Evolutionary conservation across 345 rosid species (phyloP).

Genomic region (Laguncularia racemosa): DNA sequence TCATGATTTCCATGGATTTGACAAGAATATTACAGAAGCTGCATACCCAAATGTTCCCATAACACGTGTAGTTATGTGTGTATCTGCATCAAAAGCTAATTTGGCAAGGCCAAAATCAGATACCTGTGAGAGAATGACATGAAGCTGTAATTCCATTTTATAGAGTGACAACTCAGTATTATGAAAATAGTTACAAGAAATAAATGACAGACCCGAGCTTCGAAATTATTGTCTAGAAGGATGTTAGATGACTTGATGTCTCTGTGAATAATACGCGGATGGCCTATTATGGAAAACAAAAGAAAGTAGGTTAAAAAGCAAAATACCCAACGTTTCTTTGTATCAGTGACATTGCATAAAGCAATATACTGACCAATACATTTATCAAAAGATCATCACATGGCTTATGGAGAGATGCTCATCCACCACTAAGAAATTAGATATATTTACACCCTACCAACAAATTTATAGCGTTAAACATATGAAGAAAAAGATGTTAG

Average conservation of each 20-base stretch:
- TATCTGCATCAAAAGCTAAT: conserved; percentile 76
- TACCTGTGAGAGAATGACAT: conserved; percentile 48
- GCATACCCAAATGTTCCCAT: conserved; percentile 98
- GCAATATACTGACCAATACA: no score
- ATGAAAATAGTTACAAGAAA: conserved; percentile 6
- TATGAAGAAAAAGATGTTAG: no score
- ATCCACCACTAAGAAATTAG: no score
- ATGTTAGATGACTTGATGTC: conserved; percentile 96
- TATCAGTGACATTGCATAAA: no score
- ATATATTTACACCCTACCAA: no score
- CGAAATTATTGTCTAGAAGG: conserved; percentile 83
- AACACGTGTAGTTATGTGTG: conserved; percentile 87
- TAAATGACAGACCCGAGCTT: conserved; percentile 51
- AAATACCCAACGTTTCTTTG: no score
- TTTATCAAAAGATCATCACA: no score
- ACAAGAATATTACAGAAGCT: conserved; percentile 6
- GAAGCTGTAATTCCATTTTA: not conserved
- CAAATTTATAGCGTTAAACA: no score
- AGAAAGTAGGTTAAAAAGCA: not conserved
- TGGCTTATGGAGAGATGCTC: no score
- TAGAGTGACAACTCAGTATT: not conserved
- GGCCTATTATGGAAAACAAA: conserved; percentile 38
- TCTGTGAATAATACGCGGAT: conserved; percentile 92
- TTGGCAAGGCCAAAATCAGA: conserved; percentile 98
- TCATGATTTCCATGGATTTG: not conserved